Evolutionary conservation across 495 filamentous ascomycete genomes (phyloP), one percentile per base, ranked within the genome.

Genomic region (Glonium stellatum): DNA sequence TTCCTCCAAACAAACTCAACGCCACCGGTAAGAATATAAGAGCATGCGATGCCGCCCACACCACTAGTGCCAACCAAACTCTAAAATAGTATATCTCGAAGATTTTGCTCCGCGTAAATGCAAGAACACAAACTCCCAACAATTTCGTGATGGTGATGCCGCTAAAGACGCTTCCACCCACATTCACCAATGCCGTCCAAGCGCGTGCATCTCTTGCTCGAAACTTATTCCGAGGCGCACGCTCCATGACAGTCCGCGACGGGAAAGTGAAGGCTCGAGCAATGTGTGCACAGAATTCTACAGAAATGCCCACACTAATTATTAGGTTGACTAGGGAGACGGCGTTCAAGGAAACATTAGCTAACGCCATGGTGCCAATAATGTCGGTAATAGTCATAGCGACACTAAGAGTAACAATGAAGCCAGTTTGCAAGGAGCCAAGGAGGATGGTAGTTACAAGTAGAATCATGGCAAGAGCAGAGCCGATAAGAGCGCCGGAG

Each of bases 81-180:
- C 93, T 79, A 76, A 99, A 99, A 71, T 97, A 99, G 73, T 97
- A 99, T 56, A 97, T 88, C 78, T 97, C 95, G 69, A 99, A 99
- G 71, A 99, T 97, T 82, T 97, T 97, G 73, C 90, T 95, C 23
- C 88, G 76, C 8, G 93, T 99, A 63, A 95, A 97, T 0, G 92
- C 93, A 13, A 99, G 78, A 42, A 99, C 93, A 51, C 80, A 86
- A 2, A 99, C 95, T 1, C 93, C 93, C 9, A 99, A 74, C 1
- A 97, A 75, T 72, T 99, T 99, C 21, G 93, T 99, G 25, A 99
- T 75, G 0, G 91, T 97, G 69, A 99, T 99, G 0, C 93, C 93
- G 51, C 87, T 92, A 70, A 99, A 93, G 12, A 99, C 95, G 34
- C 85, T 91, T 0, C 87, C 88, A 15, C 95, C 93, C 4, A 97